Percentiles rank a stretch among this genome's conserved stretches.
Conservation (phyloP, 208 protist genomes). For the Porcisia deanei region DNA sequence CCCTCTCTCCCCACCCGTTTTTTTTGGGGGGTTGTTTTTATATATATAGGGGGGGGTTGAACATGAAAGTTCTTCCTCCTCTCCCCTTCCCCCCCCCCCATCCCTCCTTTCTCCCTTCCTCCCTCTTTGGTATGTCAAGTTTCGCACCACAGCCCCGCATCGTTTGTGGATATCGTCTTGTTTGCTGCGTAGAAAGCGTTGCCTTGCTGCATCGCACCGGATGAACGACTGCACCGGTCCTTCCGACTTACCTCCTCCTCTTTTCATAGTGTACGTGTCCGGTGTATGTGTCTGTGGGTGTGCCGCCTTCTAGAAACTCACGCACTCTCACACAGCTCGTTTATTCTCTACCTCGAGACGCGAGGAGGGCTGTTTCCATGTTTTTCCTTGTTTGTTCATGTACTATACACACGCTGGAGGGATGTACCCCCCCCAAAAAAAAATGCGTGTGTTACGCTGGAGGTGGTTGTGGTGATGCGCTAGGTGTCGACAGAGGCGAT, state of each 20-base stretch:
- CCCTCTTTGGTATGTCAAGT: no score
- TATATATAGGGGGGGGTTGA: no score
- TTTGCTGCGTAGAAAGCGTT: no score
- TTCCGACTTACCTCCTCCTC: neutral
- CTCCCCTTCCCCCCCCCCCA: no score
- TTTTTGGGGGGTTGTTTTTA: no score
- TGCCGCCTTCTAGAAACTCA: neutral
- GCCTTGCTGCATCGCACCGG: neutral
- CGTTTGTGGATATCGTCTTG: neutral
- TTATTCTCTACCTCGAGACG: neutral
- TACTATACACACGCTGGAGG: constrained; percentile 2
- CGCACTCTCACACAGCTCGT: neutral
- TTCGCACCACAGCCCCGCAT: neutral
- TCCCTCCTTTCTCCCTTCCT: no score
- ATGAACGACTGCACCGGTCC: neutral
- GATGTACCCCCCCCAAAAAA: no score
- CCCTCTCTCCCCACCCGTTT: no score
- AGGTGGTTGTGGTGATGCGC: neutral
- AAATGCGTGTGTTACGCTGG: neutral
- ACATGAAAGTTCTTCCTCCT: no score
- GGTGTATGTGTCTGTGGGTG: neutral
- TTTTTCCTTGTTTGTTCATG: neutral
- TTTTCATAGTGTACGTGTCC: neutral
- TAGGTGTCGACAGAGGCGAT: no score
- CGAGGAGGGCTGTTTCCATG: neutral